phyloP scores from a whole-genome alignment of 2,329 filamentous ascomycete genomes.

The Aureobasidium sp. region DNA sequence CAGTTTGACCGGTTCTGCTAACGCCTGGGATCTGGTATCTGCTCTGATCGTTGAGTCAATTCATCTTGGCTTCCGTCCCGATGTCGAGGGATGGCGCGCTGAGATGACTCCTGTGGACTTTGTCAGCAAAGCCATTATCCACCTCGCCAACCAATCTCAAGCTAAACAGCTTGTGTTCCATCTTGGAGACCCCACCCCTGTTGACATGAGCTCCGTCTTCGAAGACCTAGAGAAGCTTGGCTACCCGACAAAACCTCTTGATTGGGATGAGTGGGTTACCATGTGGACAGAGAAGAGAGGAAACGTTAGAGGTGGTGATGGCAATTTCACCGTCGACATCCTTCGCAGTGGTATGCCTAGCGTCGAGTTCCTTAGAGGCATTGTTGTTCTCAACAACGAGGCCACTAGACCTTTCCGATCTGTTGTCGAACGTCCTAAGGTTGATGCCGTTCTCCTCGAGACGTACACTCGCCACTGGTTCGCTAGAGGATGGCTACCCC shows the following conservation, averaged over 20 bases:
- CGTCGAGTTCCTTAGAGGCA: constrained; percentile 59
- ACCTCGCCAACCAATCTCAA: constrained; percentile 56
- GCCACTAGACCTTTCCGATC: constrained; percentile 54
- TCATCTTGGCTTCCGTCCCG: constrained; percentile 59
- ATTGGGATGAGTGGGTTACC: constrained; percentile 66
- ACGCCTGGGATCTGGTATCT: constrained; percentile 69
- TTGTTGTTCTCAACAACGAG: constrained; percentile 65
- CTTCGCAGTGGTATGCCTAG: constrained; percentile 74
- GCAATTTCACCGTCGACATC: constrained; percentile 69
- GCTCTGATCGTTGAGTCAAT: constrained; percentile 71
- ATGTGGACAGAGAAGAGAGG: constrained; percentile 66
- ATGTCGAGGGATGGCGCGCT: constrained; percentile 65
- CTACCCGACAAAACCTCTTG: constrained; percentile 57
- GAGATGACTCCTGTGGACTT: constrained; percentile 84
- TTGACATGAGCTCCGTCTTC: constrained; percentile 59
- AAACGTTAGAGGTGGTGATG: constrained; percentile 55
- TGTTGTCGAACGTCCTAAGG: constrained; percentile 56
- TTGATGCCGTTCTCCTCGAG: constrained; percentile 61
- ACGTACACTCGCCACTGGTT: constrained; percentile 76
- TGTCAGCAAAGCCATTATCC: constrained; percentile 64
- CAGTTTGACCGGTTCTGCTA: constrained; percentile 64
- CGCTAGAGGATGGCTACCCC: constrained; percentile 65
- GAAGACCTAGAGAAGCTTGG: constrained; percentile 56
- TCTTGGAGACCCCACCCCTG: constrained; percentile 62
- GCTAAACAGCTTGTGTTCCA: constrained; percentile 61